A percentile compares a stretch with the other conserved stretches of the same genome.
Conservation (phyloP, 192 early-diverging fungal genomes). For the Geranomyces michiganensis region DNA sequence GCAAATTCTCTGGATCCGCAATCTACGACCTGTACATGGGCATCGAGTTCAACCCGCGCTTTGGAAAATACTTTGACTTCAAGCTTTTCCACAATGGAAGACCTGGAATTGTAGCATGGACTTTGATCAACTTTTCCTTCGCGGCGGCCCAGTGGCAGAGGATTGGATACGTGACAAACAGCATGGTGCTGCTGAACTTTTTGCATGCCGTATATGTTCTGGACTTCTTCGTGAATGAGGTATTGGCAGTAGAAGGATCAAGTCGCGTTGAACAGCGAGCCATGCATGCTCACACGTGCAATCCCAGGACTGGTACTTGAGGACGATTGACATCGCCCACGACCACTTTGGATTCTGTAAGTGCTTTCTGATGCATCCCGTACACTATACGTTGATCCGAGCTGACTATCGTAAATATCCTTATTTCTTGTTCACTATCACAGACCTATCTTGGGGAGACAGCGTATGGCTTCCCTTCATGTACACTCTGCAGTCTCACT, state of each 20-base stretch:
- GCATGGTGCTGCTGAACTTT: slow-evolving; percentile 76
- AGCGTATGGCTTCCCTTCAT: slow-evolving; percentile 79
- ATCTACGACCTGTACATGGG: slow-evolving; percentile 81
- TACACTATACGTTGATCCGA: no score
- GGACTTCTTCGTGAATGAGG: slow-evolving; percentile 80
- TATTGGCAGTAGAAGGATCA: no score
- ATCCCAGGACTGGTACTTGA: slow-evolving; percentile 86
- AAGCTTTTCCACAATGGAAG: slow-evolving; percentile 85
- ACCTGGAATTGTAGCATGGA: slow-evolving; percentile 85
- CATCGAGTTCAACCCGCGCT: slow-evolving; percentile 80
- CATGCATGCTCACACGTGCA: slow-evolving; percentile 39
- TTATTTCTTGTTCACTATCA: no score
- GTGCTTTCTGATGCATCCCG: slow-evolving; percentile 23
- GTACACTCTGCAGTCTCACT: slow-evolving; percentile 84
- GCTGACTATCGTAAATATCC: no score
- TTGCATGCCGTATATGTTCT: slow-evolving; percentile 75
- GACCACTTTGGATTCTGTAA: slow-evolving; percentile 81
- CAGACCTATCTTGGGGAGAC: slow-evolving; percentile 78
- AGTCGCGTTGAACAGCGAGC: neutral
- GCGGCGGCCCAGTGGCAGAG: slow-evolving; percentile 74
- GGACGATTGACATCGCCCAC: slow-evolving; percentile 83
- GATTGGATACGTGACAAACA: slow-evolving; percentile 78
- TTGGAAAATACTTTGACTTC: slow-evolving; percentile 77
- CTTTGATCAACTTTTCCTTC: slow-evolving; percentile 77
- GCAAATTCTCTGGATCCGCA: slow-evolving; percentile 74